Evolutionary conservation across 805 yeast genomes (phyloP).

Genomic region (Myxozyma geophila): DNA sequence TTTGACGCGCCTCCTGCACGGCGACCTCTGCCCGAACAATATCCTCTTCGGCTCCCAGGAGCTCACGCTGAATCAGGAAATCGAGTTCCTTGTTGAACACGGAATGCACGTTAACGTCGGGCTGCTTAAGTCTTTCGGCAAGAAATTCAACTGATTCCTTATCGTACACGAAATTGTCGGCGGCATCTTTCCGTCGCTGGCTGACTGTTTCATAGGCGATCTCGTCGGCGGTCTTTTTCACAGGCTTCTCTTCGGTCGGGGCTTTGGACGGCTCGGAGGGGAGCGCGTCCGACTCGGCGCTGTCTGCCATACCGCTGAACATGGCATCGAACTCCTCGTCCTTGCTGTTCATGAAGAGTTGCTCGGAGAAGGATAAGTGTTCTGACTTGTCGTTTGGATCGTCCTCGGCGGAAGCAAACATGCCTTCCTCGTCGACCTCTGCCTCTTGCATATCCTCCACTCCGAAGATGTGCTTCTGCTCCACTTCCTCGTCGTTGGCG

Average conservation of each 20-base stretch:
- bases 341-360: background rate
- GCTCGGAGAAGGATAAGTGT: conserved; percentile 10
- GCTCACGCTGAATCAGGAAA: conserved; percentile 6
- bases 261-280: background rate
- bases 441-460: conserved; percentile 23
- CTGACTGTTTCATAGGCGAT: background rate
- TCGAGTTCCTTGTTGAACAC: conserved; percentile 8
- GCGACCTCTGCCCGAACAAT: background rate
- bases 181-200: background rate
- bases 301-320: background rate
- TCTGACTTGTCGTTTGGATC: conserved; percentile 2
- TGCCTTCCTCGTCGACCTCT: conserved; percentile 32
- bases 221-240: background rate
- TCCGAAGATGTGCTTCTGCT: background rate
- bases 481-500: background rate
- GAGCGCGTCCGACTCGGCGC: background rate
- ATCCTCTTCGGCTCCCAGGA: background rate
- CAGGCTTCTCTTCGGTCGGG: background rate
- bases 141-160: background rate
- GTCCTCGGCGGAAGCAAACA: conserved; percentile 22
- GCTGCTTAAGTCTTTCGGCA: background rate
- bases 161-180: background rate
- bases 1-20: background rate
- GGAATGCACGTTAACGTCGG: conserved; percentile 3
- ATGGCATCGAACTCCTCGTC: conserved; percentile 5